Evolutionary conservation across 75 land plant species (phyloP), one percentile per base, ranked within the genome.

Genomic region (Sequoiadendron giganteum): DNA sequence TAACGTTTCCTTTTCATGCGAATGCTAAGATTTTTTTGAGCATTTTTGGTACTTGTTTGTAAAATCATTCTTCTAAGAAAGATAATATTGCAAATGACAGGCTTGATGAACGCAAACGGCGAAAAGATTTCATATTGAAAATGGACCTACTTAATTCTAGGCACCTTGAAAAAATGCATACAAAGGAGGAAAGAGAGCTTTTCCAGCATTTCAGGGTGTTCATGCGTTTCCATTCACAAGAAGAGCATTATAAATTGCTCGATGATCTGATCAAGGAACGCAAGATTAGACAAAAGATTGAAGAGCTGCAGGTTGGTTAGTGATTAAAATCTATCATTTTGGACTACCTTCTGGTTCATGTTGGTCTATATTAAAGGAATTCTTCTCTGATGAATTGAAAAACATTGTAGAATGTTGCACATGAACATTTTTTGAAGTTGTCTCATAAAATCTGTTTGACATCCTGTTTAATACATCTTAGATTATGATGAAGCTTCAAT

Each of bases 91-190:
- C 76, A 32, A 30, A 5, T 93, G 88, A 73, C 91, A 98, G 99
- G 91, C 94, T 98, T 86, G 96, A 95, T 88, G 99, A 98, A 89
- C 93, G 99, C 89, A 97, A 97, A 87, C 92, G 99, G 86, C 91
- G 99, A 68, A 98, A 98, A 87, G 96, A 97, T 72, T 98, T 98
- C 73, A 96, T 98, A 89, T 79, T 98, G 81, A 96, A 98, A 85
- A 96, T 98, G 88, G 95, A 95, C 38, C 89, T 96, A 73, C 90
- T 95, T 21, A 83, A 94, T 86, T 91, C 96, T 55, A 94, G 91
- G 90, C 95, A 93, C 36, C 89, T 94, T 45, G 98, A 96, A 83
- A 92, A 91, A 87, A 91, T 95, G 61, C 89, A 92, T n/a, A 86
- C 95, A 42, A 91, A 89, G 76, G 99, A 98, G 61, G 98, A 96